Conservation (phyloP, 73 alveolate genomes). For the Loxodes magnus region DNA sequence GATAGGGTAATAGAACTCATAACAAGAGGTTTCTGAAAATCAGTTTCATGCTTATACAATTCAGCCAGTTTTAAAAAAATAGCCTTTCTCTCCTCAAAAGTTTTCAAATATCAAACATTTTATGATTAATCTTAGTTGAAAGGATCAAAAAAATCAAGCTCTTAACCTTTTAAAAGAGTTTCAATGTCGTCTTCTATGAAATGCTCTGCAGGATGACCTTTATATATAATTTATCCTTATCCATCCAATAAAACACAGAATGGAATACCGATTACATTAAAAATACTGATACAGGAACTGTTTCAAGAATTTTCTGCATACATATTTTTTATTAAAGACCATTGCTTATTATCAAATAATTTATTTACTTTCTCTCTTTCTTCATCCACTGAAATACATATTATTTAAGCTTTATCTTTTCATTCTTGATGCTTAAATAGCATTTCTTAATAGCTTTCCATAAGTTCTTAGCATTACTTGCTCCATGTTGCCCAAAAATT, state of each 20-base stretch:
- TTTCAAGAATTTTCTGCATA: background rate
- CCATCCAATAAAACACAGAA: constrained; percentile 25
- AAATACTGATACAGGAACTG: background rate
- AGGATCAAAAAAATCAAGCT: background rate
- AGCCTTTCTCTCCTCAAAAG: background rate
- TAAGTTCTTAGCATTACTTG: constrained; percentile 28
- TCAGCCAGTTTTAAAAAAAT: background rate
- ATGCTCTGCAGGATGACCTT: constrained; percentile 28
- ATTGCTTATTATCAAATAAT: constrained; percentile 18
- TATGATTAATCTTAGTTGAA: background rate
- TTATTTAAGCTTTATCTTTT: constrained; percentile 29
- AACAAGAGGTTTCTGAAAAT: background rate
- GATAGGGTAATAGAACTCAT: background rate
- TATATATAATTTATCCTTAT: constrained; percentile 18
- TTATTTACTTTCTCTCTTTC: constrained; percentile 1
- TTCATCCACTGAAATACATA: constrained; percentile 25
- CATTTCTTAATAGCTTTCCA: constrained; percentile 35
- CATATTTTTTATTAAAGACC: constrained; percentile 4
- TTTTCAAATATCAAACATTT: no score
- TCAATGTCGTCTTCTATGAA: constrained; percentile 13
- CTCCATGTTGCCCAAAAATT: constrained; percentile 53
- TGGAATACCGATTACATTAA: constrained; percentile 25
- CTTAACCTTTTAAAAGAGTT: background rate
- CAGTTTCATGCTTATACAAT: background rate
- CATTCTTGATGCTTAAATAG: constrained; percentile 13